These are phyloP conservation scores for Nitzschia putrida DNA, from an alignment of 108 stramenopile species.

Conservation along the genomic window DNA sequence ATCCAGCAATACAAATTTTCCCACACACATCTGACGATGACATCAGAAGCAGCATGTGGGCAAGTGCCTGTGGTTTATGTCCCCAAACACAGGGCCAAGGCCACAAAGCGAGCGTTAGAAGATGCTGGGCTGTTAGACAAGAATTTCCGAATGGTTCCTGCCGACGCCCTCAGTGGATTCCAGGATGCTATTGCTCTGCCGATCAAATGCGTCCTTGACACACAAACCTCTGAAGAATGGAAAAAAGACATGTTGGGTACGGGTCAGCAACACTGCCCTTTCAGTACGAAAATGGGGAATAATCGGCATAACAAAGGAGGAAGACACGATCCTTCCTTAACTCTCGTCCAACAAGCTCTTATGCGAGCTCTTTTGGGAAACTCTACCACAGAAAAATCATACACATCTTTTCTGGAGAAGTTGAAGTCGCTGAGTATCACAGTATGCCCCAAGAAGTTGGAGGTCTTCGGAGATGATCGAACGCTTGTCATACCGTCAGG, in stretches of 20 bases:
- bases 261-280: constrained; percentile 42
- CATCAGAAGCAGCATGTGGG: background rate
- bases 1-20: background rate
- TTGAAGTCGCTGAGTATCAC: constrained; percentile 32
- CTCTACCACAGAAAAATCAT: background rate
- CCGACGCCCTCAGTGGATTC: background rate
- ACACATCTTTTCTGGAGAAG: background rate
- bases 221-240: background rate
- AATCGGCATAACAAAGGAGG: constrained; percentile 4
- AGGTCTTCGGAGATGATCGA: constrained; percentile 78
- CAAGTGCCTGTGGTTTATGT: constrained; percentile 38
- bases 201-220: background rate
- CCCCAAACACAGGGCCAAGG: constrained; percentile 53
- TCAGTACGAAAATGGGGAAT: constrained; percentile 34
- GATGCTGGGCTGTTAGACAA: constrained; percentile 47
- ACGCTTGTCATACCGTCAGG: constrained; percentile 66
- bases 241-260: constrained; percentile 10
- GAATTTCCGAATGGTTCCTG: constrained; percentile 65
- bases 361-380: background rate
- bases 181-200: constrained; percentile 31
- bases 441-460: constrained; percentile 49
- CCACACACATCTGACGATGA: background rate
- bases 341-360: constrained; percentile 18
- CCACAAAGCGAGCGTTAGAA: constrained; percentile 51
- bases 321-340: background rate